phyloP scores from a whole-genome alignment of 2,329 filamentous ascomycete genomes.

The Lasiodiplodia sp. region DNA sequence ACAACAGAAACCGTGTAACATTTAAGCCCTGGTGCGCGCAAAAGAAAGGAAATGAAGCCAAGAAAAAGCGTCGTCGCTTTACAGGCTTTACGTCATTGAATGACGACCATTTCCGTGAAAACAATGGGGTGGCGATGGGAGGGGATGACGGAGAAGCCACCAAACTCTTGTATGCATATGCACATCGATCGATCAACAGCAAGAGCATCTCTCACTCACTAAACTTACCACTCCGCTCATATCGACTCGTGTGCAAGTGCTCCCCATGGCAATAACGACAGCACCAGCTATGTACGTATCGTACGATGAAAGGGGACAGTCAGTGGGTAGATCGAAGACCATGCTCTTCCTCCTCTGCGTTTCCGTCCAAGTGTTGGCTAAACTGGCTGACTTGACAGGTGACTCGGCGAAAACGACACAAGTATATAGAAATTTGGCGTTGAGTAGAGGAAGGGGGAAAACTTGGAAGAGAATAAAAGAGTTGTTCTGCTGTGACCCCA shows the following conservation, averaged over 20 bases:
- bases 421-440: neutral
- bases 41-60: neutral
- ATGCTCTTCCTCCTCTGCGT: neutral
- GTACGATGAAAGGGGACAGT: neutral
- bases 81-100: neutral
- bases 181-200: neutral
- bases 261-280: neutral
- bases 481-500: neutral
- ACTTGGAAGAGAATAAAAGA: neutral
- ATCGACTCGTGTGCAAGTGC: neutral
- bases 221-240: neutral
- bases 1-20: neutral
- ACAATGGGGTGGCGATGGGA: neutral
- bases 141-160: neutral
- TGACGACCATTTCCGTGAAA: neutral
- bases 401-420: neutral
- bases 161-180: neutral
- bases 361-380: neutral
- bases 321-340: neutral
- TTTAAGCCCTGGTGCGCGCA: neutral
- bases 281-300: neutral
- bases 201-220: neutral
- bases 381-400: neutral
- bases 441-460: neutral
- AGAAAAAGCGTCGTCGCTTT: neutral